phyloP scores from a whole-genome alignment of 2,329 filamentous ascomycete species.

The Alternaria ethzedia region DNA sequence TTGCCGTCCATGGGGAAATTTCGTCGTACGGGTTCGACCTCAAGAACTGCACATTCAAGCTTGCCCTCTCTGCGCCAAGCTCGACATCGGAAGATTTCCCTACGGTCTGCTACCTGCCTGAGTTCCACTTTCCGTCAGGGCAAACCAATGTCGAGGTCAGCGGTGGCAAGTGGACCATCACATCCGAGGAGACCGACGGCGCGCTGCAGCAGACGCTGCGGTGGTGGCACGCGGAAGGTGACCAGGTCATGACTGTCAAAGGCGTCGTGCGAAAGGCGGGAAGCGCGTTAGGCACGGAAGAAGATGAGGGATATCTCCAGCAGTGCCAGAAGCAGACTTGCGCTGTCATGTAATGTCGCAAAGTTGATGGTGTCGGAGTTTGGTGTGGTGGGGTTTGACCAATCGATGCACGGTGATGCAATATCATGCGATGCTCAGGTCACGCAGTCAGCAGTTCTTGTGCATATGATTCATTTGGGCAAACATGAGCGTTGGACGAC shows the following conservation, averaged over 20 bases:
- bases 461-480: conserved; percentile 8
- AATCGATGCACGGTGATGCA: conserved; percentile 26
- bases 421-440: conserved; percentile 40
- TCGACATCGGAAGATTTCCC: conserved; percentile 69
- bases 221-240: conserved; percentile 92
- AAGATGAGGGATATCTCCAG: conserved; percentile 81
- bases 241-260: conserved; percentile 78
- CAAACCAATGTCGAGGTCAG: conserved; percentile 75
- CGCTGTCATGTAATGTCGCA: conserved; percentile 49
- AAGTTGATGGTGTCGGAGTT: background rate
- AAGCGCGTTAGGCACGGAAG: conserved; percentile 60
- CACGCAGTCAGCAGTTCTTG: conserved; percentile 34
- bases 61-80: conserved; percentile 69
- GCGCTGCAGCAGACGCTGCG: conserved; percentile 75
- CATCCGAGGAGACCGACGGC: conserved; percentile 71
- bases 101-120: conserved; percentile 84
- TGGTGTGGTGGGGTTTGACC: conserved; percentile 16
- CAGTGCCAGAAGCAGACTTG: conserved; percentile 56
- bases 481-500: background rate
- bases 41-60: conserved; percentile 74
- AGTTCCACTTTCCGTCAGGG: conserved; percentile 87
- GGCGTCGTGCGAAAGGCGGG: conserved; percentile 70
- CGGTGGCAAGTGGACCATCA: conserved; percentile 89
- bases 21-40: conserved; percentile 81
- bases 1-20: conserved; percentile 75